Conservation (phyloP, 331 rosid species). For the Acacia pycnantha region DNA sequence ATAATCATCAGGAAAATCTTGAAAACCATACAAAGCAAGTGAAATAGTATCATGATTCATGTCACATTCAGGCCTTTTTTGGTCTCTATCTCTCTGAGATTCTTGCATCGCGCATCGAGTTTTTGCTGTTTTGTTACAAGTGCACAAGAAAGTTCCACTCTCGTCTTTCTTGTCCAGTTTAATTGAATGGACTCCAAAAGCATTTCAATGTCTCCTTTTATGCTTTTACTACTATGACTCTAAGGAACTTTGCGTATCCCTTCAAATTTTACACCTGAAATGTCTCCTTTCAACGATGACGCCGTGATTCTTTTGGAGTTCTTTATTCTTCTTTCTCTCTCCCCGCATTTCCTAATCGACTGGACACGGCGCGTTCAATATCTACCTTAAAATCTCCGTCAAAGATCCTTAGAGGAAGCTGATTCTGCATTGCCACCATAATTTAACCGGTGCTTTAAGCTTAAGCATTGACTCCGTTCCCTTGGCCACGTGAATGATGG, state of each 20-base stretch:
- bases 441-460: background rate
- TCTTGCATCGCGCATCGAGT: background rate
- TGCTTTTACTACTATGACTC: background rate
- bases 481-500: background rate
- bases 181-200: background rate
- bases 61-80: constrained; percentile 16
- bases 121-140: background rate
- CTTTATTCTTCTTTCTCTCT: constrained; percentile 24
- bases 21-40: background rate
- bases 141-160: background rate
- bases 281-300: constrained; percentile 27
- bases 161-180: background rate
- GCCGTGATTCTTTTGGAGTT: constrained; percentile 28
- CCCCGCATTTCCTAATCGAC: constrained; percentile 19
- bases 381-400: constrained; percentile 28
- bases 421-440: constrained; percentile 22
- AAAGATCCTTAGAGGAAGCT: constrained; percentile 26
- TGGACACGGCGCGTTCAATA: constrained; percentile 34
- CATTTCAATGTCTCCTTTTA: background rate
- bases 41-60: constrained; percentile 38
- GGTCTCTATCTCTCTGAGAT: background rate
- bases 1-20: background rate
- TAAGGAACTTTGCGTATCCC: constrained; percentile 8
- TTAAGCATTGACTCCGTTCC: background rate
- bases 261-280: constrained; percentile 32